A percentile compares a stretch with the other conserved stretches of the same genome.
These are phyloP conservation scores for Speleostelium caveatum DNA, from an alignment of 78 protist genomes.

Conservation along the genomic window DNA sequence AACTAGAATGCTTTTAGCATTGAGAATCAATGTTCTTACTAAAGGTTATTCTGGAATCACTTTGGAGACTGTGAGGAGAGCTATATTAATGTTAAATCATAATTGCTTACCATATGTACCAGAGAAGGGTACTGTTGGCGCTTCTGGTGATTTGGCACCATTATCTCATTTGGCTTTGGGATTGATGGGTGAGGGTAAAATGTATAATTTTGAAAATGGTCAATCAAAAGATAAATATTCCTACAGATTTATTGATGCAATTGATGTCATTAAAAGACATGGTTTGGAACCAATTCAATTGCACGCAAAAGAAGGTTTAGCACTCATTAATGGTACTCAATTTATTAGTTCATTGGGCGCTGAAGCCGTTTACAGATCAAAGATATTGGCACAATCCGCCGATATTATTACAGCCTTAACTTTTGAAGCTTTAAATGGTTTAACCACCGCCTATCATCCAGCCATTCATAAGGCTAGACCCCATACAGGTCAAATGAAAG, in stretches of 20 bases:
- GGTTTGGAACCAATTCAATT: conserved; percentile 52
- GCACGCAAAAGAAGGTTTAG: conserved; percentile 93
- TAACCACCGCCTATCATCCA: conserved; percentile 74
- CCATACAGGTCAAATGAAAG: conserved; percentile 88
- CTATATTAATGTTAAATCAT: conserved; percentile 81
- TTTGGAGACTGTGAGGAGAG: conserved; percentile 75
- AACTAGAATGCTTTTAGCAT: conserved; percentile 86
- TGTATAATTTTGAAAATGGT: conserved; percentile 60
- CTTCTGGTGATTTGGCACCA: conserved; percentile 96
- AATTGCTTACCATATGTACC: conserved; percentile 88
- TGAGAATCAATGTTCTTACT: conserved; percentile 90
- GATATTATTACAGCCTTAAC: conserved; percentile 89
- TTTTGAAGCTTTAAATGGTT: conserved; percentile 90
- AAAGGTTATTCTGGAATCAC: conserved; percentile 86
- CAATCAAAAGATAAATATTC: conserved; percentile 6
- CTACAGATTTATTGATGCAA: conserved; percentile 19
- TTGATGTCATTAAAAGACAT: background rate
- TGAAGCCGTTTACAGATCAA: conserved; percentile 49
- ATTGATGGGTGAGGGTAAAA: conserved; percentile 85
- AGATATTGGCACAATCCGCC: conserved; percentile 54
- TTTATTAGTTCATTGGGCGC: conserved; percentile 87
- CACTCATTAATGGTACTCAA: conserved; percentile 96
- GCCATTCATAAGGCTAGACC: conserved; percentile 86
- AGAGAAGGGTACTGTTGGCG: conserved; percentile 94
- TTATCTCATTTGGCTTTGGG: conserved; percentile 94